Evolutionary conservation across 2,329 filamentous ascomycete species (phyloP), one percentile per base, ranked within the genome.

Genomic region (Curvularia sp.): DNA sequence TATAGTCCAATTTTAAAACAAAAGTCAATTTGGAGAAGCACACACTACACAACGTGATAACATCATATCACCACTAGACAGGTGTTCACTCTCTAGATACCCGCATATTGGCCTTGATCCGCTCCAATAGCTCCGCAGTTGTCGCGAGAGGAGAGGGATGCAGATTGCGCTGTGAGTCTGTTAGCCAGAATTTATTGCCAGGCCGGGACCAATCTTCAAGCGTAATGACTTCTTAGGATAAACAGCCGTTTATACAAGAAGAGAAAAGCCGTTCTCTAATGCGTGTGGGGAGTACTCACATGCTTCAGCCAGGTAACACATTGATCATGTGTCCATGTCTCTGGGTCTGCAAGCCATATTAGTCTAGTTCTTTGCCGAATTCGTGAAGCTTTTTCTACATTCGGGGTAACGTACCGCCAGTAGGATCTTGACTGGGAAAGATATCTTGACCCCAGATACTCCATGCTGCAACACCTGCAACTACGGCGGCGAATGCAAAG

Each of bases 361-460:
- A 49, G 47, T 34, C 12, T 2, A 15, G 12, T 23, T 36, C 46
- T n/a, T 36, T 21, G n/a, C 19, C 10, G 34, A 28, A 34, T 21
- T 13, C 13, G 18, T n/a, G 28, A 13, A 36, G 13, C 18, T 5
- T 7, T 7, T 19, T 49, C 32, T 12, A 23, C 21, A 39, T 27
- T 27, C 4, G 13, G 9, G n/a, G 13, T 42, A 25, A 66, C 69
- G 80, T 86, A 80, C 92, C 84, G 59, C 93, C 93, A 27, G 81
- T 91, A n/a, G 93, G 92, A 73, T 97, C 93, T 64, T 87, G 81
- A 3, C 85, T 77, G 0, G 93, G 93, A 70, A 97, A 96, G 71
- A 97, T 85, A 63, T 94, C 92, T 52, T 86, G 84, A 55, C 92
- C 92, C 88, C 90, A 96, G 68, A 97, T 94, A 18, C 86, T 85